A percentile compares a stretch with the other conserved stretches of the same genome.
Evolutionary conservation across 139 green algal species (phyloP).

Genomic region (Diplosphaera chodatii): DNA sequence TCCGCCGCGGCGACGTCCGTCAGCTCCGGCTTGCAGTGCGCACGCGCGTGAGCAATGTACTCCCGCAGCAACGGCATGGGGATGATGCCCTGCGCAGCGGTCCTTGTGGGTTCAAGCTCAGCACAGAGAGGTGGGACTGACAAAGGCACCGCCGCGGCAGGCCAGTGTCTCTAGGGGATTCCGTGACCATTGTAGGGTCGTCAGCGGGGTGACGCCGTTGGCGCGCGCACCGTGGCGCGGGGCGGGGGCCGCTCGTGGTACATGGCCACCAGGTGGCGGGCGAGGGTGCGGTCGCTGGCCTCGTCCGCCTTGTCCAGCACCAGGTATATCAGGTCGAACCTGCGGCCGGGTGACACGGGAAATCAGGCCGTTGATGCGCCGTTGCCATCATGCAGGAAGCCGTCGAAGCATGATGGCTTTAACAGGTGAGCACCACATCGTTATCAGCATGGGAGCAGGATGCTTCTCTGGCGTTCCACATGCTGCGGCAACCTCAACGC

Average conservation of each 20-base stretch:
- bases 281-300: conserved; percentile 75
- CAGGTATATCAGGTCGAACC: conserved; percentile 94
- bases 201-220: background rate
- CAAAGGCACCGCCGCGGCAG: too few relatives aligned
- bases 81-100: conserved; percentile 51
- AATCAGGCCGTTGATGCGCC: background rate
- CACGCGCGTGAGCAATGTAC: conserved; percentile 85
- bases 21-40: conserved; percentile 64
- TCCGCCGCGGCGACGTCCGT: conserved; percentile 63
- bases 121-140: too few relatives aligned
- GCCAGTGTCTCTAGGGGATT: too few relatives aligned
- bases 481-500: too few relatives aligned
- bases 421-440: too few relatives aligned
- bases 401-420: too few relatives aligned
- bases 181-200: too few relatives aligned
- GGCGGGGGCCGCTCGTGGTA: conserved; percentile 50
- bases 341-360: background rate
- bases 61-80: conserved; percentile 62
- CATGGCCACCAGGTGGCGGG: conserved; percentile 84
- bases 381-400: too few relatives aligned
- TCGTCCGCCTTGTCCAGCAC: conserved; percentile 87
- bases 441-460: too few relatives aligned
- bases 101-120: too few relatives aligned
- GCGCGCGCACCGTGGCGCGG: background rate
- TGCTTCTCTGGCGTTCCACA: too few relatives aligned